Evolutionary conservation across 176 grass and related monocot genomes (phyloP).

Genomic region (Panicum miliaceum): DNA sequence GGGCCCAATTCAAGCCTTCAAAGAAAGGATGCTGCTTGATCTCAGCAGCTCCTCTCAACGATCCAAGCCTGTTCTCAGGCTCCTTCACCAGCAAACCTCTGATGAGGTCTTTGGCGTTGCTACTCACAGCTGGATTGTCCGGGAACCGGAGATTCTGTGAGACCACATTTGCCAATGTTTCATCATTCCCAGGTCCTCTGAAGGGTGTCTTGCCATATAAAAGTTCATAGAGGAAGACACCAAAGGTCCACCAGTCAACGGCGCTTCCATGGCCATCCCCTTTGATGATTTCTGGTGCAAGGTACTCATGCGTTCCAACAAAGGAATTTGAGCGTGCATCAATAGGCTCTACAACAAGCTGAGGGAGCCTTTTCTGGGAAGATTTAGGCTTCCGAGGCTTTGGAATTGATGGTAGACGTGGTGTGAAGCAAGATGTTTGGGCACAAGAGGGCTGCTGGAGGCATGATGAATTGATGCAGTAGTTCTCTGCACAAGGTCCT

Average conservation of each 20-base stretch:
- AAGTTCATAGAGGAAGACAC: conserved; percentile 75
- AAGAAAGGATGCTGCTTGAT: conserved; percentile 83
- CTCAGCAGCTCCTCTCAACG: conserved; percentile 69
- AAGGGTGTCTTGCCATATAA: conserved; percentile 77
- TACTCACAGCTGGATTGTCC: conserved; percentile 60
- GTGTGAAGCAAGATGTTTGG: conserved; percentile 70
- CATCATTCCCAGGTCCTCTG: conserved; percentile 72
- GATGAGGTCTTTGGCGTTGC: conserved; percentile 63
- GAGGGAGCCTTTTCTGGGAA: conserved; percentile 57
- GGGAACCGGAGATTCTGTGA: conserved; percentile 71
- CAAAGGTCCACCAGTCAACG: conserved; percentile 81
- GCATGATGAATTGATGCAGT: conserved; percentile 69
- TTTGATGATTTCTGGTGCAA: conserved; percentile 81
- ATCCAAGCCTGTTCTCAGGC: conserved; percentile 69
- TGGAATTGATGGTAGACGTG: conserved; percentile 53
- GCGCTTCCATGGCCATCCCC: conserved; percentile 85
- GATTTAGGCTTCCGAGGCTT: conserved; percentile 61
- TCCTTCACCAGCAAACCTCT: conserved; percentile 72
- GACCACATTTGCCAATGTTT: conserved; percentile 72
- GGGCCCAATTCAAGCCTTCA: conserved; percentile 75
- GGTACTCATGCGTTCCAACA: conserved; percentile 77
- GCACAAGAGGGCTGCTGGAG: conserved; percentile 75
- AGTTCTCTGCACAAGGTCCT: conserved; percentile 70
- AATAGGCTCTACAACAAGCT: conserved; percentile 69
- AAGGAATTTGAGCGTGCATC: conserved; percentile 79